Percentiles rank a stretch among this genome's conserved stretches.
phyloP scores from a whole-genome alignment of 176 grass and related monocot genomes.

The Zizania latifolia region DNA sequence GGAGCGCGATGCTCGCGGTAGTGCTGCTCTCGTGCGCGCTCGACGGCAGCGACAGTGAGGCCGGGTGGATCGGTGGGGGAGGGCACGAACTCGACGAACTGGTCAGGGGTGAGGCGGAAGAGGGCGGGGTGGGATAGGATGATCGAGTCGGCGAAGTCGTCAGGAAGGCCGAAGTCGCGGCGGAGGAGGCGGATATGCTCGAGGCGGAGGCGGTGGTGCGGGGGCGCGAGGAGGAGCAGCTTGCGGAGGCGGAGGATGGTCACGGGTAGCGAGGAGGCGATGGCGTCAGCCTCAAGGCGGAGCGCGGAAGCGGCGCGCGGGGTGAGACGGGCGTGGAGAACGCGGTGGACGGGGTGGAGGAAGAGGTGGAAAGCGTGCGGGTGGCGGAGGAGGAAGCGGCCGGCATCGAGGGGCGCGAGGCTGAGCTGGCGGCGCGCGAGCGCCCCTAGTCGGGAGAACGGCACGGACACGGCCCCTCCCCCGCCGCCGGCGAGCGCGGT shows the following conservation, averaged over 20 bases:
- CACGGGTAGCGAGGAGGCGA: conserved; percentile 28
- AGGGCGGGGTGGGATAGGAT: conserved; percentile 52
- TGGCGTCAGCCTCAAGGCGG: conserved; percentile 33
- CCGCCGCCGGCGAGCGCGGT: conserved; percentile 11
- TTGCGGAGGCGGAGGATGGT: conserved; percentile 60
- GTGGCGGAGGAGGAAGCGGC: conserved; percentile 70
- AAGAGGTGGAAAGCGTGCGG: conserved; percentile 90
- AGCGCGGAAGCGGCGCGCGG: conserved; percentile 51
- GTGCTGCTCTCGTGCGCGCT: conserved; percentile 59
- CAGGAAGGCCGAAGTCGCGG: conserved; percentile 63
- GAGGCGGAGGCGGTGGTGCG: conserved; percentile 53
- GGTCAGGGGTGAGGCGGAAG: conserved; percentile 58
- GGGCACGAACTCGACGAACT: conserved; percentile 67
- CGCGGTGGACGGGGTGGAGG: conserved; percentile 77
- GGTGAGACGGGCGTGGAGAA: conserved; percentile 74
- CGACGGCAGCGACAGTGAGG: conserved; percentile 54
- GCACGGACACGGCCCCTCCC: conserved; percentile 29
- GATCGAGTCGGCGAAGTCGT: conserved; percentile 74
- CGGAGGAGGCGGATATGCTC: conserved; percentile 73
- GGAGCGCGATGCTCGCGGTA: conserved; percentile 54
- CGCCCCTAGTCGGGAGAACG: conserved; percentile 51
- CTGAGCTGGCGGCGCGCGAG: conserved; percentile 63
- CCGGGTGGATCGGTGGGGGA: conserved; percentile 36
- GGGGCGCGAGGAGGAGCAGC: conserved; percentile 65
- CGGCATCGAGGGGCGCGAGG: conserved; percentile 46